phyloP scores from a whole-genome alignment of 1,284 basidiomycete species.

The Sporisorium exsertum region DNA sequence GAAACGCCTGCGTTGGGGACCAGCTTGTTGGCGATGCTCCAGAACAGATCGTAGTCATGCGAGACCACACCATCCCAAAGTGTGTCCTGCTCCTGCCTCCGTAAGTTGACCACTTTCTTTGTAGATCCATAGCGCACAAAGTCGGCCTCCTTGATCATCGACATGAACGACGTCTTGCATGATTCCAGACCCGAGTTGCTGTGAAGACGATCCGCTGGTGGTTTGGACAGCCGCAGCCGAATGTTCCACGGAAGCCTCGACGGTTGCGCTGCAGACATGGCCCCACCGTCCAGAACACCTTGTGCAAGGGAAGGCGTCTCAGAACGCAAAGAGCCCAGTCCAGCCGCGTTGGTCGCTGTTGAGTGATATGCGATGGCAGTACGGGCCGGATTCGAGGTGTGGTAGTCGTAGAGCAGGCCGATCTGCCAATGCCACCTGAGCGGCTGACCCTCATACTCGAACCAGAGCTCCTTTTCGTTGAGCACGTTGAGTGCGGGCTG shows the following conservation, averaged over 20 bases:
- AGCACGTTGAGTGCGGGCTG: slow-evolving; percentile 25
- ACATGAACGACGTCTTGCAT: slow-evolving; percentile 61
- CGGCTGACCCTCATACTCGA: slow-evolving; percentile 57
- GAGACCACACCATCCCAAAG: slow-evolving; percentile 60
- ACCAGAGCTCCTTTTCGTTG: slow-evolving; percentile 58
- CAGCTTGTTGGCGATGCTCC: slow-evolving; percentile 88
- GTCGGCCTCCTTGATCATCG: slow-evolving; percentile 64
- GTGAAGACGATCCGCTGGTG: slow-evolving; percentile 53
- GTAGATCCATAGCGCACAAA: slow-evolving; percentile 63
- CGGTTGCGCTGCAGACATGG: neutral
- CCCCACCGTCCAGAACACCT: neutral
- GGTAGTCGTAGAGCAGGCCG: slow-evolving; percentile 60
- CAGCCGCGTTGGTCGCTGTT: slow-evolving; percentile 5
- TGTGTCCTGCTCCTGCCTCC: slow-evolving; percentile 59
- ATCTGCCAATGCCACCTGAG: slow-evolving; percentile 65
- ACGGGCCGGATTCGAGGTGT: slow-evolving; percentile 51
- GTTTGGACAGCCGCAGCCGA: slow-evolving; percentile 50
- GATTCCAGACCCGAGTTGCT: slow-evolving; percentile 47
- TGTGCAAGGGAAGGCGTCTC: slow-evolving; percentile 3
- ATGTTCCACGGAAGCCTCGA: slow-evolving; percentile 52
- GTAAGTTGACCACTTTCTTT: slow-evolving; percentile 56
- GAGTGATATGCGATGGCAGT: slow-evolving; percentile 26
- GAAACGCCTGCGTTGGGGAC: slow-evolving; percentile 65
- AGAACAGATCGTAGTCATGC: slow-evolving; percentile 96
- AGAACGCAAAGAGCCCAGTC: slow-evolving; percentile 22